Conservation (phyloP, 2,329 filamentous ascomycete genomes). For the Lasiodiplodia theobromae region DNA sequence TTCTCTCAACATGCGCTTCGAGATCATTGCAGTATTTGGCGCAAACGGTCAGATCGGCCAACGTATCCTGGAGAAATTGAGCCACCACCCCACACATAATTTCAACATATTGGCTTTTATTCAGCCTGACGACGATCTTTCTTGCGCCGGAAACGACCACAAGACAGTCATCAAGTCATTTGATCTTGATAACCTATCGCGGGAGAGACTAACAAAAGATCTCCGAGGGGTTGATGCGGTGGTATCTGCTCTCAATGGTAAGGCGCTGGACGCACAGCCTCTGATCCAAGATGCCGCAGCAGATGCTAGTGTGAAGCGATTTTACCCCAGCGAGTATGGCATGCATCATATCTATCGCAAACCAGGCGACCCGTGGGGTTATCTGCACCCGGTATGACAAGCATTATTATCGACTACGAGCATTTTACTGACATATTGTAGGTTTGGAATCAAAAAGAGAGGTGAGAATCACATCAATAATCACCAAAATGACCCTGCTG, state of each 20-base stretch:
- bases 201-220: constrained; percentile 30
- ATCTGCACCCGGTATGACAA: constrained; percentile 34
- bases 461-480: background rate
- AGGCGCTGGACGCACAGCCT: constrained; percentile 33
- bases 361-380: constrained; percentile 33
- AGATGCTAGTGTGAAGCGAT: constrained; percentile 38
- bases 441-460: constrained; percentile 9
- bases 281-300: constrained; percentile 38
- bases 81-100: constrained; percentile 14
- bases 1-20: constrained; percentile 21
- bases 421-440: background rate
- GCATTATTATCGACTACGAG: background rate
- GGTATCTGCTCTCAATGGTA: constrained; percentile 37
- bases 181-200: constrained; percentile 30
- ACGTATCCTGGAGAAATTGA: constrained; percentile 30
- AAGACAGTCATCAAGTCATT: constrained; percentile 32
- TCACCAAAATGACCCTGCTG: background rate
- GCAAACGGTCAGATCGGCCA: constrained; percentile 33
- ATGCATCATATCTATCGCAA: constrained; percentile 38
- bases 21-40: constrained; percentile 32
- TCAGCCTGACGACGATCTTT: constrained; percentile 21
- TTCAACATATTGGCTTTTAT: constrained; percentile 32
- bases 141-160: constrained; percentile 3
- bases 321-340: constrained; percentile 39
- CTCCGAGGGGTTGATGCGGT: constrained; percentile 37